Evolutionary conservation across 305 asterid genomes (phyloP).

Genomic region (Rubia peregrina): DNA sequence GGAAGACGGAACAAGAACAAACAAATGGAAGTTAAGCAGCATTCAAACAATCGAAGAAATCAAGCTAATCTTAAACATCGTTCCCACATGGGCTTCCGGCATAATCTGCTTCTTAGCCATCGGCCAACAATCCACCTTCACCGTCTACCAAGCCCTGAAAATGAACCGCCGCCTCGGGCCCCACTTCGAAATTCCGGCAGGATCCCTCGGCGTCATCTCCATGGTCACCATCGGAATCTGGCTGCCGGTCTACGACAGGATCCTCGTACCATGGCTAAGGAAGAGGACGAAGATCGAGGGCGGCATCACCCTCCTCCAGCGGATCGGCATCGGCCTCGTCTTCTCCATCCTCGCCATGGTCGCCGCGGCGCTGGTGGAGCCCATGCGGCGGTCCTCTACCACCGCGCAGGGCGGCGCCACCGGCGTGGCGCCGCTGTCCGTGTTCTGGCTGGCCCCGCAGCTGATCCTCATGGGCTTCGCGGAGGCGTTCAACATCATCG

Average conservation of each 20-base stretch:
- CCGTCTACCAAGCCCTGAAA: slow-evolving; percentile 48
- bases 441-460: slow-evolving; percentile 83
- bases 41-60: slow-evolving; percentile 67
- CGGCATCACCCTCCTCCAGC: slow-evolving; percentile 63
- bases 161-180: slow-evolving; percentile 76
- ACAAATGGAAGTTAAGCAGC: slow-evolving; percentile 54
- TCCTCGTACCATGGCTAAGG: slow-evolving; percentile 46
- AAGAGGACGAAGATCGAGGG: slow-evolving; percentile 47
- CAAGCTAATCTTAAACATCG: slow-evolving; percentile 46
- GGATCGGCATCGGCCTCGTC: slow-evolving; percentile 63
- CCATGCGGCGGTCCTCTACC: slow-evolving; percentile 39
- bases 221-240: slow-evolving; percentile 58
- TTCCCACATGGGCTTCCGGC: slow-evolving; percentile 76
- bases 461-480: slow-evolving; percentile 81
- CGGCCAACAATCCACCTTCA: slow-evolving; percentile 65
- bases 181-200: slow-evolving; percentile 51
- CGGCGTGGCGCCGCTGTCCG: slow-evolving; percentile 52
- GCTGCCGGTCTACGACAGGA: slow-evolving; percentile 62
- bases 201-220: slow-evolving; percentile 51
- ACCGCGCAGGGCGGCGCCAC: slow-evolving; percentile 16
- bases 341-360: slow-evolving; percentile 59
- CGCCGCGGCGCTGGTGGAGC: slow-evolving; percentile 53
- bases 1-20: slow-evolving; percentile 31
- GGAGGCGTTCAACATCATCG: slow-evolving; percentile 75
- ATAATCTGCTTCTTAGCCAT: slow-evolving; percentile 57